Base-by-base conservation (phyloP, 1,284 basidiomycete genomes). In the Tylopilus sp. region DNA sequence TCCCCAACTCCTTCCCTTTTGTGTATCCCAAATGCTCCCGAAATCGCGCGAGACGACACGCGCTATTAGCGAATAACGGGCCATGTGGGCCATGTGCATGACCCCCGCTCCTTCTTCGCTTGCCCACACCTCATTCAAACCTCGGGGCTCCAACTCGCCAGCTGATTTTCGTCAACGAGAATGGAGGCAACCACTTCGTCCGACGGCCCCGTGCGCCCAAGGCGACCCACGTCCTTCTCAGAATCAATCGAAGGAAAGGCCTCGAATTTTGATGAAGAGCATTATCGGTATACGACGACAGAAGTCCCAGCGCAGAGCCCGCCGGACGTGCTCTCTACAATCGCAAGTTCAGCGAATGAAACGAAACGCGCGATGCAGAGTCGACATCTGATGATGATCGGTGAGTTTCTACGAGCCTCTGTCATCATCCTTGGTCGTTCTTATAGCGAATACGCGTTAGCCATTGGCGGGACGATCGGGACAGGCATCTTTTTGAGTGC, bases 401-500 rank as follows among this genome's bases (percentile, higher is more conserved):
- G 71, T 67, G 47, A 49, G 67, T 59, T 17, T 35, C 21, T 4
- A n/a, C 24, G 17, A 24, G 11, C 29, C 14, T 38, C n/a, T 28
- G 2, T 44, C 21, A 8, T 15, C 15, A 6, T 15, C 17, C 6
- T n/a, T 33, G 9, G 12, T 30, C 30, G n/a, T 43, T 3, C 18
- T 50, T 18, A 29, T 18, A 6, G 21, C 8, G 28, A 41, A 42
- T 40, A 4, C 29, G 24, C 43, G 31, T 46, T 24, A 74, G 72
- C 73, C 14, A 73, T 75, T 44, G 73, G 73, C 3, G 73, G 73
- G 6, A 74, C 73, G 2, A 74, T 75, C 15, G 73, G 73, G 18
- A 75, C 73, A 12, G 73, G 73, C 21, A 73, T 75, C 36, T 74
- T 75, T 53, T 59, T 74, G 47, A 74, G 72, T 51, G 71, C 72